Percentiles rank a stretch among this genome's conserved stretches.
Conservation (phyloP, 495 filamentous ascomycete genomes). For the Aspergillus cavernicola region DNA sequence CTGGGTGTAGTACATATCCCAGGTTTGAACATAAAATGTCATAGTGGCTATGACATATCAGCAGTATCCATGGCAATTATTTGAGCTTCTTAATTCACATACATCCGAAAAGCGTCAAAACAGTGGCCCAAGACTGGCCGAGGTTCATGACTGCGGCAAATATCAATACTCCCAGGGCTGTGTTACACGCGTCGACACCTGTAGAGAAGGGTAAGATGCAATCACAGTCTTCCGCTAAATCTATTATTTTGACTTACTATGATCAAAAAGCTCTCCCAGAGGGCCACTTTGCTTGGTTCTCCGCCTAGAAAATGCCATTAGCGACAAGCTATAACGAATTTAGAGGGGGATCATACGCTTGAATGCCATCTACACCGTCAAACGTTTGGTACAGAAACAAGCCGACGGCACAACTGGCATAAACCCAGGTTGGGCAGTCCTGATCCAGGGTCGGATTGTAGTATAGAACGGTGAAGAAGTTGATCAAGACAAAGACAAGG, state of each 20-base stretch:
- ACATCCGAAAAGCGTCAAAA: constrained; percentile 81
- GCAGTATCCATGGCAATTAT: constrained; percentile 28
- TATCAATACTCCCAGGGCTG: constrained; percentile 85
- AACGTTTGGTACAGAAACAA: constrained; percentile 98
- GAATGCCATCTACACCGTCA: constrained; percentile 92
- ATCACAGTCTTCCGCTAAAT: not conserved
- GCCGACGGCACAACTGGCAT: constrained; percentile 83
- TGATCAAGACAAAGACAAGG: constrained; percentile 86
- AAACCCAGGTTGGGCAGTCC: constrained; percentile 93
- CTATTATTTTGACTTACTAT: constrained; percentile 53
- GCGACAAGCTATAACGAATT: constrained; percentile 7
- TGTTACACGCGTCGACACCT: constrained; percentile 94
- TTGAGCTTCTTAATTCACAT: too few species aligned
- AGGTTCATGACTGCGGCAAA: constrained; percentile 90
- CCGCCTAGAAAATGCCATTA: constrained; percentile 49
- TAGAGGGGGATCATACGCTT: constrained; percentile 71
- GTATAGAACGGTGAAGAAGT: constrained; percentile 91
- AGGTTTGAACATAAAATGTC: constrained; percentile 97
- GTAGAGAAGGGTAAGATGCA: constrained; percentile 1
- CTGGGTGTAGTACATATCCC: constrained; percentile 98
- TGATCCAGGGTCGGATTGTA: constrained; percentile 93
- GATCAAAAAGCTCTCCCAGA: constrained; percentile 93
- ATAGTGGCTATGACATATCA: constrained; percentile 53
- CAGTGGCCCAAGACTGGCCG: constrained; percentile 86
- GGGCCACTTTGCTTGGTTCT: constrained; percentile 91